Evolutionary conservation across 176 grass and related monocot species (phyloP), one percentile per base, ranked within the genome.

Genomic region (Zea luxurians): DNA sequence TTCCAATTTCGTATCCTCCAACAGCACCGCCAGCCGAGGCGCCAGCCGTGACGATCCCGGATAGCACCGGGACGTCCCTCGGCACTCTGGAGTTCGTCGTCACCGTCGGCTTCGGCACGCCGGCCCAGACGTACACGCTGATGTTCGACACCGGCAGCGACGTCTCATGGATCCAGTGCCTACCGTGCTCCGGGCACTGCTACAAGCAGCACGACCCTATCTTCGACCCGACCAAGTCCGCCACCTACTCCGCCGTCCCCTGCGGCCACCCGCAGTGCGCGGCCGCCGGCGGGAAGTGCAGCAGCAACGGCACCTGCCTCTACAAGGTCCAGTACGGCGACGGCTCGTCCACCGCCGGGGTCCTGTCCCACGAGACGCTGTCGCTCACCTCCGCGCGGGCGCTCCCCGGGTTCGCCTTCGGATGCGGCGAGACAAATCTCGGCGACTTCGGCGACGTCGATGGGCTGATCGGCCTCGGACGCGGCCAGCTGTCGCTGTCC

Each of bases 111-210:
- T 77, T 97, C 36, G 93, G 93, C 66, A 89, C 86, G 40, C 93
- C 93, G 1, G 43, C 41, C 7, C 75, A 9, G 38, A 40, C 73
- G 2, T 73, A 66, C 17, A 11, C 91, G 0, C n/a, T 93, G 2
- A 11, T 47, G 0, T 78, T 97, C 35, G 93, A 97, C 80, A 97
- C 93, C 3, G 90, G 93, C 15, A 90, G 90, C 76, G 90, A 93
- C 40, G 8, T 97, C 36, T 87, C 93, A 13, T 97, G 93, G 93
- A 81, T 93, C 78, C 93, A 90, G 72, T 97, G 93, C 83, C 59
- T 17, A 13, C 90, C 93, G 0, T 97, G 93, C 83, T 69, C 61
- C 1, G 73, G 49, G 13, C 79, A 72, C 58, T 97, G 94, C 75
- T 88, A 91, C 83, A 11, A 37, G 44, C 94, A 91, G 77, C 50